These are phyloP conservation scores for Colletotrichum zoysiae DNA, from an alignment of 2,329 filamentous ascomycete genomes.

Conservation along the genomic window DNA sequence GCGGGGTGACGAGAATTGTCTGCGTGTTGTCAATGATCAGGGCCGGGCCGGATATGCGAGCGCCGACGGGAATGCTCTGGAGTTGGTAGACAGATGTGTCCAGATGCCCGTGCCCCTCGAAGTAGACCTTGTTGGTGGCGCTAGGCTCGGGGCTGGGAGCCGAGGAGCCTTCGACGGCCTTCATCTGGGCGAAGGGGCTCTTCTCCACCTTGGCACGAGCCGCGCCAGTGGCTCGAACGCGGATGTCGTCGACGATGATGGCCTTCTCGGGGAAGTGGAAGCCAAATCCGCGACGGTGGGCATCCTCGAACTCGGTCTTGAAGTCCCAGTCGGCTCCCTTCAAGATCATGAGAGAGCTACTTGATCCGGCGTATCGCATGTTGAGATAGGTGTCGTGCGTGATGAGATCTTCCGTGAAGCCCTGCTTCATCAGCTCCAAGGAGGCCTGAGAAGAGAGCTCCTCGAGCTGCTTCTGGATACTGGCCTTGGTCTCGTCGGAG, in stretches of 20 bases:
- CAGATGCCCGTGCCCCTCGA: constrained; percentile 35
- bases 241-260: constrained; percentile 42
- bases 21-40: constrained; percentile 80
- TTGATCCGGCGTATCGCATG: constrained; percentile 58
- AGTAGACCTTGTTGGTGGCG: constrained; percentile 61
- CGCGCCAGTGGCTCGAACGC: constrained; percentile 41
- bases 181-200: constrained; percentile 40
- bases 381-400: constrained; percentile 58
- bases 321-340: constrained; percentile 57
- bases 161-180: constrained; percentile 17
- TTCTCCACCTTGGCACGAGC: constrained; percentile 38
- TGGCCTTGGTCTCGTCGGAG: constrained; percentile 37
- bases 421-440: constrained; percentile 45
- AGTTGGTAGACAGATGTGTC: constrained; percentile 37
- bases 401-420: constrained; percentile 53
- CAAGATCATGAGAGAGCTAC: constrained; percentile 55
- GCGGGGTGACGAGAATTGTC: constrained; percentile 76
- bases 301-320: constrained; percentile 74
- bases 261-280: constrained; percentile 62
- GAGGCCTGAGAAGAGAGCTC: constrained; percentile 51
- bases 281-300: constrained; percentile 81
- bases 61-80: constrained; percentile 30
- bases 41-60: constrained; percentile 68
- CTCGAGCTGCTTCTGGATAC: constrained; percentile 47
- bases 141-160: constrained; percentile 75